Conservation (phyloP, 1,139 yeast species). For the Yarrowia galli region DNA sequence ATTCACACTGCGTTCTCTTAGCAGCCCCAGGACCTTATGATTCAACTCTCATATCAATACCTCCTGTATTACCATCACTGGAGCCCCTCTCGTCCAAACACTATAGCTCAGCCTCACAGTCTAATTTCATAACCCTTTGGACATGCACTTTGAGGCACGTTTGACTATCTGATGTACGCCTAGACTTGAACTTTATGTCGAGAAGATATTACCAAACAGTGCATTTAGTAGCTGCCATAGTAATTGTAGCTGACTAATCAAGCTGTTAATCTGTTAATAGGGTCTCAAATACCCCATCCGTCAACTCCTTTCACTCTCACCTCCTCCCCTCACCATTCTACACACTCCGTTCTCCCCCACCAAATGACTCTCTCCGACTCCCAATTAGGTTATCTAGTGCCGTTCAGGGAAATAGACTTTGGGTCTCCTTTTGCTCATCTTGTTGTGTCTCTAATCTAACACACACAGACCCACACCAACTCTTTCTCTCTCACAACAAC, state of each 20-base stretch:
- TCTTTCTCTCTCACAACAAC: background rate
- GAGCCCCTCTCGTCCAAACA: background rate
- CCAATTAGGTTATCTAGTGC: slow-evolving; percentile 35
- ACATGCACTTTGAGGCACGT: slow-evolving; percentile 35
- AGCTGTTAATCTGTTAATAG: too few species aligned
- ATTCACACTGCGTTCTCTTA: too few species aligned
- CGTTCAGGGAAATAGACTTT: slow-evolving; percentile 5
- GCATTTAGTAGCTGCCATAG: background rate
- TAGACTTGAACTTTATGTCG: slow-evolving; percentile 2
- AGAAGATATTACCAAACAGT: background rate
- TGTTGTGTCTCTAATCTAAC: background rate
- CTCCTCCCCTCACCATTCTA: background rate
- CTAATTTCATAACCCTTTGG: background rate
- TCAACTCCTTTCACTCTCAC: background rate
- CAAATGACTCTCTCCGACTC: background rate
- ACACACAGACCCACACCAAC: too few species aligned
- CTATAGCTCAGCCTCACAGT: background rate
- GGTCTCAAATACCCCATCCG: background rate
- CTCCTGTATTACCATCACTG: background rate
- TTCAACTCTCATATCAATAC: background rate
- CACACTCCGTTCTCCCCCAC: background rate
- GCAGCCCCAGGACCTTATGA: background rate
- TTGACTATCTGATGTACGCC: slow-evolving; percentile 18
- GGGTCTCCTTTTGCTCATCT: slow-evolving; percentile 27
- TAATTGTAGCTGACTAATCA: too few species aligned